Conservation (phyloP, 2,329 filamentous ascomycete genomes). For the Pseudogymnoascus sp. region DNA sequence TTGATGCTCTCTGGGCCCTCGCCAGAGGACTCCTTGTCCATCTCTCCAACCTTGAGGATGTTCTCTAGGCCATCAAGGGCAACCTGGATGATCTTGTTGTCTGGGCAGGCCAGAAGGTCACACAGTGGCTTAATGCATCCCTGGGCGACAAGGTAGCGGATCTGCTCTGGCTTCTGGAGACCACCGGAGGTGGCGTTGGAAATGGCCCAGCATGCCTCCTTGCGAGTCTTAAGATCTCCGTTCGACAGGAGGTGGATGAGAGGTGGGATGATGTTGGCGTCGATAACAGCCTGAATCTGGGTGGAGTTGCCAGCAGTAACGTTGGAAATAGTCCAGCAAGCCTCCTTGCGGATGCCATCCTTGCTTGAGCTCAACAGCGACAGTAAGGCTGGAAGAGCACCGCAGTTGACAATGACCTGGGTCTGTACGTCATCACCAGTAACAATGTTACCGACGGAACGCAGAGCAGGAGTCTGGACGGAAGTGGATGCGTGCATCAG, state of each 20-base stretch:
- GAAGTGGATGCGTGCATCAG: slow-evolving; percentile 98
- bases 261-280: slow-evolving; percentile 93
- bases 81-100: slow-evolving; percentile 99
- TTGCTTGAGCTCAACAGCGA: slow-evolving; percentile 93
- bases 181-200: slow-evolving; percentile 97
- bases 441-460: slow-evolving; percentile 97
- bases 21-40: slow-evolving; percentile 86
- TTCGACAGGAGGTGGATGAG: slow-evolving; percentile 93
- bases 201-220: slow-evolving; percentile 99
- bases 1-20: slow-evolving; percentile 75
- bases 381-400: slow-evolving; percentile 82
- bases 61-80: slow-evolving; percentile 97
- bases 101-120: slow-evolving; percentile 88
- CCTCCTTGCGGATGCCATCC: slow-evolving; percentile 98
- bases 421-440: slow-evolving; percentile 98
- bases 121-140: slow-evolving; percentile 97
- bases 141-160: slow-evolving; percentile 84
- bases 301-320: slow-evolving; percentile 96
- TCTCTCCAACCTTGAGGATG: slow-evolving; percentile 97
- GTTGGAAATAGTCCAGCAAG: slow-evolving; percentile 99
- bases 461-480: slow-evolving; percentile 92
- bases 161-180: slow-evolving; percentile 97
- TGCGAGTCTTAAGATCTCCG: slow-evolving; percentile 96
- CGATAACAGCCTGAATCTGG: slow-evolving; percentile 94
- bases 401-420: slow-evolving; percentile 98